Evolutionary conservation across 2,329 filamentous ascomycete genomes (phyloP).

Genomic region (Hypomyces perniciosus): DNA sequence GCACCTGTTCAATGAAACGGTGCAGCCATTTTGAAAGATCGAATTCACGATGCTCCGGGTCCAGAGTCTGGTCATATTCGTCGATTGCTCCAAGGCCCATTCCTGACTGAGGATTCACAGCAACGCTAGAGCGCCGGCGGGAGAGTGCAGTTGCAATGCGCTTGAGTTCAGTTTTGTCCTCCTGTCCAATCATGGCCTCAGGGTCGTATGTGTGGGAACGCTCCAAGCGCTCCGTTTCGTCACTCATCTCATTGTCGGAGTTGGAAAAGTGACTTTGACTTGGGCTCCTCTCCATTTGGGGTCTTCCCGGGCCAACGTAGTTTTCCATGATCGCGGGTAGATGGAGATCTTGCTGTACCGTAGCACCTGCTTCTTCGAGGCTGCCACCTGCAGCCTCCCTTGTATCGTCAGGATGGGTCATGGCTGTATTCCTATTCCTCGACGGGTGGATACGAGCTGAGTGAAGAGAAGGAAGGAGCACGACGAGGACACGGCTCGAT

Average conservation of each 20-base stretch:
- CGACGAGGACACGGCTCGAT: background rate
- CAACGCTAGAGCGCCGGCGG: constrained; percentile 24
- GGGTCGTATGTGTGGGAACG: constrained; percentile 9
- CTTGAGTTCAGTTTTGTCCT: constrained; percentile 32
- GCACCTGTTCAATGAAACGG: constrained; percentile 35
- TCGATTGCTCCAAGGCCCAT: constrained; percentile 18
- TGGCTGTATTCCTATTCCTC: background rate
- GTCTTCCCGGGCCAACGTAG: background rate
- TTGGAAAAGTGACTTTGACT: background rate
- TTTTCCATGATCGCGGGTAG: background rate
- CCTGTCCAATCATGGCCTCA: constrained; percentile 24
- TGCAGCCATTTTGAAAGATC: constrained; percentile 38
- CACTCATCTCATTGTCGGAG: background rate
- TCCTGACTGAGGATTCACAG: constrained; percentile 11
- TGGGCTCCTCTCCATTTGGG: background rate
- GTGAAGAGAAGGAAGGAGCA: background rate
- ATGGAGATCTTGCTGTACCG: background rate
- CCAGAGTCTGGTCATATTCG: constrained; percentile 28
- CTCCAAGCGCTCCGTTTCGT: constrained; percentile 2
- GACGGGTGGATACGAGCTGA: background rate
- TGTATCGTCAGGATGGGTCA: background rate
- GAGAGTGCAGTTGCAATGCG: constrained; percentile 36
- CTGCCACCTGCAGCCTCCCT: background rate
- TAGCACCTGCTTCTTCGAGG: background rate
- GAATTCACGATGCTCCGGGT: constrained; percentile 35